Evolutionary conservation across 2,329 filamentous ascomycete genomes (phyloP).

Genomic region (Cordyceps cateniannulata): DNA sequence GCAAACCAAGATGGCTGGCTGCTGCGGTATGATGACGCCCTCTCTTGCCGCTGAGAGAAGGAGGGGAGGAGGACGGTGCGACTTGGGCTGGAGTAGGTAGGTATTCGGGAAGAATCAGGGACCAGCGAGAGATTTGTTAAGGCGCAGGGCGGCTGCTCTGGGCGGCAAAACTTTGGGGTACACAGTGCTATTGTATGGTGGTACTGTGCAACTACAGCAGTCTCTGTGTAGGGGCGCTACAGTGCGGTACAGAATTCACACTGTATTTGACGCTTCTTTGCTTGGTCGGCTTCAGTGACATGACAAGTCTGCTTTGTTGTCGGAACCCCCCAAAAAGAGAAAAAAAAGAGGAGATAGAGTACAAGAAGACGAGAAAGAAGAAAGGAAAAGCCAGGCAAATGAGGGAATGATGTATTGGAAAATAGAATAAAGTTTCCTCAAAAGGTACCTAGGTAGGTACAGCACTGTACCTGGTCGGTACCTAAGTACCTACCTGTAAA

Average conservation of each 20-base stretch:
- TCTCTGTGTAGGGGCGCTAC: neutral
- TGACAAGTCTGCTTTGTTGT: no score
- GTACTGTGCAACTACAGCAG: neutral
- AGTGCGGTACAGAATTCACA: neutral
- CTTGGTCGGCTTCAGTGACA: neutral
- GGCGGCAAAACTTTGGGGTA: neutral
- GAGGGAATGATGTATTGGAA: no score
- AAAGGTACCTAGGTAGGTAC: no score
- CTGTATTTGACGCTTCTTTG: neutral
- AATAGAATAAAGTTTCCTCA: no score
- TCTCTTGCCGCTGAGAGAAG: neutral
- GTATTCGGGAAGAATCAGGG: neutral
- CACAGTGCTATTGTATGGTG: neutral
- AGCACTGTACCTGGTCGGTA: no score
- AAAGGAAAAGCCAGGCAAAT: no score
- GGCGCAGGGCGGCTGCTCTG: neutral
- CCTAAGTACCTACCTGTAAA: no score
- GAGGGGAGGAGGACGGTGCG: neutral
- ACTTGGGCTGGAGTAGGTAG: no score
- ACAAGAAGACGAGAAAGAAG: no score
- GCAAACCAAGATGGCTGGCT: neutral
- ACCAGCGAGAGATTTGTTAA: neutral
- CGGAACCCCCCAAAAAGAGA: no score
- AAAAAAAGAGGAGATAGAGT: no score
- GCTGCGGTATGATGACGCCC: neutral